Conservation (phyloP, 2,329 filamentous ascomycete species). For the Trichoderma harzianum region DNA sequence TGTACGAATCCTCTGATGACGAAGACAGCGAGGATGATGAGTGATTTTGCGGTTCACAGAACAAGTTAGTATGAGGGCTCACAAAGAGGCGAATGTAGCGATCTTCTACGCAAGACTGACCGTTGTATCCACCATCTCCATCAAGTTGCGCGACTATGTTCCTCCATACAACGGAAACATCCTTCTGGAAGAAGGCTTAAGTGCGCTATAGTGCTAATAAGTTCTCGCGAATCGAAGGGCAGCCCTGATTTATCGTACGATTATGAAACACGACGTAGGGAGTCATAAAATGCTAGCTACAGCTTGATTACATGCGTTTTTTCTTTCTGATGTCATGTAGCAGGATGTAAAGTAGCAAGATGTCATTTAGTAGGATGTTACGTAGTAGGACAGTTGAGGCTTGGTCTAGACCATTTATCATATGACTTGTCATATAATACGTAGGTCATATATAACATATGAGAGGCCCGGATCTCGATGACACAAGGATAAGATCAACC, state of each 20-base stretch:
- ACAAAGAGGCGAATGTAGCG: neutral
- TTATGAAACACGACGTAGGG: neutral
- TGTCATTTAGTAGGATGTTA: too few relatives aligned
- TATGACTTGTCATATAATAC: neutral
- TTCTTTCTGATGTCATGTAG: neutral
- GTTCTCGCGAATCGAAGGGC: neutral
- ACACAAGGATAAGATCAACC: accelerated
- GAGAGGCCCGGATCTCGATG: neutral
- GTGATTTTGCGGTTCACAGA: neutral
- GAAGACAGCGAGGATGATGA: neutral
- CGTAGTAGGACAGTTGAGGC: neutral
- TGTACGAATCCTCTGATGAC: conserved; percentile 20
- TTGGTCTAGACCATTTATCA: neutral
- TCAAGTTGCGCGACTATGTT: neutral
- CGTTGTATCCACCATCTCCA: neutral
- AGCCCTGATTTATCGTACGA: neutral
- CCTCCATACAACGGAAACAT: neutral
- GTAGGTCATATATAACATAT: neutral
- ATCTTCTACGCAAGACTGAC: neutral
- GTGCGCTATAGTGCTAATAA: neutral
- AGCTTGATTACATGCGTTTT: too few relatives aligned
- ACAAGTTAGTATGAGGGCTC: neutral
- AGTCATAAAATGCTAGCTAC: neutral
- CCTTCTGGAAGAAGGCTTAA: neutral
- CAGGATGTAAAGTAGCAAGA: too few relatives aligned